These are phyloP conservation scores for Clonostachys solani DNA, from an alignment of 2,329 filamentous ascomycete species.

Conservation along the genomic window DNA sequence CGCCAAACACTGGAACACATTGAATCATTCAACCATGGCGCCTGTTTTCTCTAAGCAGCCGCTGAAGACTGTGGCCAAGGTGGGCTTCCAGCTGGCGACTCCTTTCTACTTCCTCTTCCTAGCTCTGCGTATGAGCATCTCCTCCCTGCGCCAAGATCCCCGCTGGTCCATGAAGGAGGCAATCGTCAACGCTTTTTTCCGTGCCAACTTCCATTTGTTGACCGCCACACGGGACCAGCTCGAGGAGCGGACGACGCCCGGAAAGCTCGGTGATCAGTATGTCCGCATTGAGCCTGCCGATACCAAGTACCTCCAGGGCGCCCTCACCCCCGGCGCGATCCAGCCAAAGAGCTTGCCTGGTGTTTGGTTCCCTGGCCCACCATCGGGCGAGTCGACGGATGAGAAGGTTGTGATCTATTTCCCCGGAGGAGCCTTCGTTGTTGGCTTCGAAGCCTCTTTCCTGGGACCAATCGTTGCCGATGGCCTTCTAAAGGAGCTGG, in stretches of 20 bases:
- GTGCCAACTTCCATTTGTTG: neutral
- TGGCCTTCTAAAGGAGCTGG: neutral
- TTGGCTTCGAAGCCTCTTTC: neutral
- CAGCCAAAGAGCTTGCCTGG: slow-evolving; percentile 7
- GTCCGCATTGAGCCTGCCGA: neutral
- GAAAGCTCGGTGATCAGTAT: neutral
- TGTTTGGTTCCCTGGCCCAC: slow-evolving; percentile 9
- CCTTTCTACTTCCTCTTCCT: neutral
- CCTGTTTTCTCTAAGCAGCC: neutral
- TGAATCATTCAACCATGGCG: no score
- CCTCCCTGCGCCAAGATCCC: neutral
- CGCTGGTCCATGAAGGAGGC: neutral
- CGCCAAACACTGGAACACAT: no score
- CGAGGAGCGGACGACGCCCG: neutral
- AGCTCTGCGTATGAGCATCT: neutral
- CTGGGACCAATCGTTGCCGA: neutral
- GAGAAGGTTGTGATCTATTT: neutral
- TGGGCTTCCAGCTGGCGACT: neutral
- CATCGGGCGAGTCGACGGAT: neutral
- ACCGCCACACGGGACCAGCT: neutral
- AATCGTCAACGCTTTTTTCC: neutral
- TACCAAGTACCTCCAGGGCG: slow-evolving; percentile 5
- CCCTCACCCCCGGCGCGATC: slow-evolving; percentile 1
- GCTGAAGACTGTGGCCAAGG: neutral
- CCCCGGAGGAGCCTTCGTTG: neutral